Percentiles rank a stretch among this genome's conserved stretches.
phyloP scores from a whole-genome alignment of 2,329 filamentous ascomycete species.

The Fusarium sp. region DNA sequence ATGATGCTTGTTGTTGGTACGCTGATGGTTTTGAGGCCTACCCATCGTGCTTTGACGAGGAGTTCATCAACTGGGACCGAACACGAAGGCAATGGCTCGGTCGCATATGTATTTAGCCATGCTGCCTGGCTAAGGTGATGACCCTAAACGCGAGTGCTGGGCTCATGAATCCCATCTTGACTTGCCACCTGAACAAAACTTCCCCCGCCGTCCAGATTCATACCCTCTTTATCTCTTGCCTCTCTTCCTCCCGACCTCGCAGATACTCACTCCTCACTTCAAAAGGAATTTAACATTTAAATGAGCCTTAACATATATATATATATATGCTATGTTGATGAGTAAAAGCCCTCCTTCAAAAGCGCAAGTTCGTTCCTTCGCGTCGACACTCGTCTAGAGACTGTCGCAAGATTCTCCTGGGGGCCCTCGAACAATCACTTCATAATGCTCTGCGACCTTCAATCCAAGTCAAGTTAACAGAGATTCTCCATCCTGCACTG shows the following conservation, averaged over 20 bases:
- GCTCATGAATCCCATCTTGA: not conserved
- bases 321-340: not conserved
- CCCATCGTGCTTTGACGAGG: not conserved
- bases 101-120: not conserved
- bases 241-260: not conserved
- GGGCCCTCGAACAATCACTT: not conserved
- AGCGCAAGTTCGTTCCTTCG: not conserved
- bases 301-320: accelerated
- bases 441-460: not conserved
- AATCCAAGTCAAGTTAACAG: not conserved
- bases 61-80: not conserved
- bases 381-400: not conserved
- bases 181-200: not conserved
- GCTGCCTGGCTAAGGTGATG: not conserved
- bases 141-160: too few species aligned
- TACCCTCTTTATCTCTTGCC: not conserved
- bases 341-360: not conserved
- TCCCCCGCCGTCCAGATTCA: not conserved
- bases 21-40: not conserved
- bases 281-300: not conserved
- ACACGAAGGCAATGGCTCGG: not conserved
- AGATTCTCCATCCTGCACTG: not conserved
- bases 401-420: not conserved
- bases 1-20: not conserved
- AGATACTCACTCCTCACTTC: not conserved